phyloP scores from a whole-genome alignment of 23 red algal species.

The Agarophyton chilense region DNA sequence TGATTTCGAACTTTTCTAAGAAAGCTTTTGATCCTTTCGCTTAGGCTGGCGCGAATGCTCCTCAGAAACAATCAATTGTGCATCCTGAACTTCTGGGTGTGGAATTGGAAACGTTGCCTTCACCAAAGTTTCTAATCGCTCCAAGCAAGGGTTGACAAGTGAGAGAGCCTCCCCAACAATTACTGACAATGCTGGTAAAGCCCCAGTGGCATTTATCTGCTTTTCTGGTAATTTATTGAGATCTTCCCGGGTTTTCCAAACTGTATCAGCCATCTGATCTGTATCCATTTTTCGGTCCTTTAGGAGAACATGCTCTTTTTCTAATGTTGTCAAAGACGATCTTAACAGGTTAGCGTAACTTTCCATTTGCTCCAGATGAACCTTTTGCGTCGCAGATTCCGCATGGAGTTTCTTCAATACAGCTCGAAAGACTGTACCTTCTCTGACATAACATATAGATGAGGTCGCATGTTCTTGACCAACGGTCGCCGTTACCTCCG shows the following conservation, averaged over 20 bases:
- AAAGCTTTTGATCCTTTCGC: not conserved
- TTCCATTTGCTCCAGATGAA: no score
- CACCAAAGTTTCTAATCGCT: no score
- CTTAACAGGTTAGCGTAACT: no score
- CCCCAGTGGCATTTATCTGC: not conserved
- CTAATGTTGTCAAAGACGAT: not conserved
- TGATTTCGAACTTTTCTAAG: not conserved
- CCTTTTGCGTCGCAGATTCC: no score
- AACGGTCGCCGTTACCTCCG: not conserved
- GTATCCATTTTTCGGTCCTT: not conserved
- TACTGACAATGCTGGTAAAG: no score
- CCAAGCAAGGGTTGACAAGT: no score
- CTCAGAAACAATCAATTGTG: not conserved
- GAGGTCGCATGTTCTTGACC: no score
- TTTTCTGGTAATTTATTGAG: not conserved
- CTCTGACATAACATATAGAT: not conserved
- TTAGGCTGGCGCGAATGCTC: not conserved
- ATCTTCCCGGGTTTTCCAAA: slow-evolving; percentile 3
- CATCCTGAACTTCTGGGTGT: not conserved
- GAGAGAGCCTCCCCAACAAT: no score
- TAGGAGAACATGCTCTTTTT: not conserved
- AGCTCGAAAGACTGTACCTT: no score
- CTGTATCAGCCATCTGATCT: not conserved
- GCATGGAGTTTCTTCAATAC: no score
- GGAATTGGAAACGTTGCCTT: not conserved